phyloP scores from a whole-genome alignment of 345 rosid genomes.

The Alliaria petiolata region DNA sequence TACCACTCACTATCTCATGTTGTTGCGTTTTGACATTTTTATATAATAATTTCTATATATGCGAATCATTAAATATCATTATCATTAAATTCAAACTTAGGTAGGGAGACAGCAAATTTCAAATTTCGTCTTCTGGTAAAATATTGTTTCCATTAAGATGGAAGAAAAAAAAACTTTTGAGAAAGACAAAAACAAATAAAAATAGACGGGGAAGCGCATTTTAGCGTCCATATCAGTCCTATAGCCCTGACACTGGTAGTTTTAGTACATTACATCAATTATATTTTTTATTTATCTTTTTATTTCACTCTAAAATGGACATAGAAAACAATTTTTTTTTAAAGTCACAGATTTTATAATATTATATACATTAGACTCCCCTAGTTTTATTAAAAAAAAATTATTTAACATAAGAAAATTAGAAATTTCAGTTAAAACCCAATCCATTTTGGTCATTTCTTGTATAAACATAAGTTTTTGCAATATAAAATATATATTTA shows the following conservation, averaged over 20 bases:
- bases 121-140: neutral
- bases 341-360: neutral
- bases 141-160: neutral
- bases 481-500: too few relatives aligned
- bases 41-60: neutral
- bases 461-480: too few relatives aligned
- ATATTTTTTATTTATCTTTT: neutral
- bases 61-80: neutral
- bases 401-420: too few relatives aligned
- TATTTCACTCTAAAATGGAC: neutral
- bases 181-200: neutral
- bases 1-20: slow-evolving; percentile 21
- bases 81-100: neutral
- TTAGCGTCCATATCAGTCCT: slow-evolving; percentile 3
- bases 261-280: slow-evolving; percentile 21
- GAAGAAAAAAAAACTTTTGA: slow-evolving; percentile 3
- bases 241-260: slow-evolving; percentile 8
- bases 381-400: neutral
- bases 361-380: neutral
- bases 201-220: neutral
- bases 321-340: neutral
- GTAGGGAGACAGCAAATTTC: neutral
- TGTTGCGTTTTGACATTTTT: slow-evolving; percentile 18
- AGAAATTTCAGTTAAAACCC: too few relatives aligned
- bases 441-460: too few relatives aligned